Conservation (phyloP, 768 basidiomycete genomes). For the Trichaptum fuscoviolaceum region DNA sequence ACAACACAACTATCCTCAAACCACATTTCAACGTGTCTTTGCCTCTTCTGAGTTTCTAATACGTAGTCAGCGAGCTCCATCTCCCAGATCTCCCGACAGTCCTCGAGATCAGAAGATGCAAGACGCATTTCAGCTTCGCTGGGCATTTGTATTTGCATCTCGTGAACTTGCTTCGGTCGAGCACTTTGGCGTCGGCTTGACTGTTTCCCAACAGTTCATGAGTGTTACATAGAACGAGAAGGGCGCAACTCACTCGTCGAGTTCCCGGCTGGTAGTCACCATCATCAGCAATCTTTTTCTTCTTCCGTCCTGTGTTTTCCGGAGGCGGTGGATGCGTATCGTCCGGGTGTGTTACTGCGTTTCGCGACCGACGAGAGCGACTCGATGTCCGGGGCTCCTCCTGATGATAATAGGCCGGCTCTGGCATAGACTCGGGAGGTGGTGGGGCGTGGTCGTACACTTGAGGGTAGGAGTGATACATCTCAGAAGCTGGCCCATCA, state of each 20-base stretch:
- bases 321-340: background rate
- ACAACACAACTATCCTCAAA: conserved; percentile 67
- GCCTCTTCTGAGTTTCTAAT: conserved; percentile 66
- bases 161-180: conserved; percentile 7
- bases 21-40: conserved; percentile 66
- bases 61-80: conserved; percentile 65
- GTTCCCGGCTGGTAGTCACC: conserved; percentile 47
- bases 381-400: background rate
- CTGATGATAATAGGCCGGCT: background rate
- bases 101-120: conserved; percentile 74
- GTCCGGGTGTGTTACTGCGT: background rate
- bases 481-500: background rate
- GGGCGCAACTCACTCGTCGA: conserved; percentile 48
- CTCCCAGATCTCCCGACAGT: conserved; percentile 73
- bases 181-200: background rate
- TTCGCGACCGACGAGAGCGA: background rate
- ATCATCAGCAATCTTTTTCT: conserved; percentile 51
- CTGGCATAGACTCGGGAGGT: background rate
- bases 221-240: conserved; percentile 9
- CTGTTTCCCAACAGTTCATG: conserved; percentile 12
- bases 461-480: conserved; percentile 13
- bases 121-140: conserved; percentile 39
- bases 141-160: conserved; percentile 25
- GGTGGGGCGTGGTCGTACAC: conserved; percentile 26
- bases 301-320: conserved; percentile 25